phyloP scores from a whole-genome alignment of 2,329 filamentous ascomycete species.

The Cercospora sesami region DNA sequence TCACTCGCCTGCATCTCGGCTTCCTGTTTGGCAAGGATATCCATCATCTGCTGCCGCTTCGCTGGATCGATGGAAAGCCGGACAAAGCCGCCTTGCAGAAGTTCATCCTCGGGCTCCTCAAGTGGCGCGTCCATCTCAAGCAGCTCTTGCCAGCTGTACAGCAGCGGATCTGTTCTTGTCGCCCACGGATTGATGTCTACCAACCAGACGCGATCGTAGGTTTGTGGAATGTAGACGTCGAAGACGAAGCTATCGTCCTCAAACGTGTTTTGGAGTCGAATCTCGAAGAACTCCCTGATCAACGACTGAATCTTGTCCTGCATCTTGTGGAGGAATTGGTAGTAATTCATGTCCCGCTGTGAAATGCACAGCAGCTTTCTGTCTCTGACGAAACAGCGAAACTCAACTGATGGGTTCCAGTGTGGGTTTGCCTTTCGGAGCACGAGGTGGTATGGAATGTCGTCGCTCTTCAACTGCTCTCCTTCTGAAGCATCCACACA shows the following conservation, averaged over 20 bases:
- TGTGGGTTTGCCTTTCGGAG: conserved; percentile 78
- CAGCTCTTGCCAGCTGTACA: conserved; percentile 89
- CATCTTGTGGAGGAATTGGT: conserved; percentile 74
- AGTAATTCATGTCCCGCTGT: conserved; percentile 88
- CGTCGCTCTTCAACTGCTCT: conserved; percentile 27
- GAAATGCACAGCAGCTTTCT: conserved; percentile 77
- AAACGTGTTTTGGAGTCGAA: conserved; percentile 72
- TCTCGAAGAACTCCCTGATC: conserved; percentile 75
- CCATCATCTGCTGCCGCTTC: conserved; percentile 18
- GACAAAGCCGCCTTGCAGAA: conserved; percentile 28
- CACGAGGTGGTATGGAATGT: conserved; percentile 75
- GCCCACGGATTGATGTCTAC: conserved; percentile 98
- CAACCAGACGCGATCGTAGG: conserved; percentile 75
- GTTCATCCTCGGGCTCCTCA: conserved; percentile 25
- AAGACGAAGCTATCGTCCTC: conserved; percentile 83
- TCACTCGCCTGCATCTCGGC: conserved; percentile 9
- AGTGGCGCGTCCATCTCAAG: conserved; percentile 66
- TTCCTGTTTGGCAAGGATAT: conserved; percentile 9
- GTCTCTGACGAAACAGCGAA: conserved; percentile 90
- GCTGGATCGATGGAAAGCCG: conserved; percentile 27
- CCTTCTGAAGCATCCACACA: conserved; percentile 49
- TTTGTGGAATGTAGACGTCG: conserved; percentile 82
- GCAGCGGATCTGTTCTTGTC: conserved; percentile 77
- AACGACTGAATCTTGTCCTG: conserved; percentile 65
- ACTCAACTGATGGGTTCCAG: conserved; percentile 88